Conservation (phyloP, 495 filamentous ascomycete genomes). For the Hypoxylon trugodes region DNA sequence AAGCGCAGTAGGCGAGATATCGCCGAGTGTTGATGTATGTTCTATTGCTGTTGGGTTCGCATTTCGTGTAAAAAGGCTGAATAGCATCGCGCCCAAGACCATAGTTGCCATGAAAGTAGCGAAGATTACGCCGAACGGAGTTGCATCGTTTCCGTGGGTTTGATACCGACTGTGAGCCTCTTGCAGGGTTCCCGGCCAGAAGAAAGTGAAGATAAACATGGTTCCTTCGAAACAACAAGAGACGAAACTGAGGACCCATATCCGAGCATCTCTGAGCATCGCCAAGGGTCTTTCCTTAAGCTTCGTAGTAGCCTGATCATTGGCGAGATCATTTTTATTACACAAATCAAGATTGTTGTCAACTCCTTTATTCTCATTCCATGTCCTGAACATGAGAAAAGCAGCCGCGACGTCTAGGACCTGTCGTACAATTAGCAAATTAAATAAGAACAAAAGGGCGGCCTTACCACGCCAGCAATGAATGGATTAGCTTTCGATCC, state of each 20-base stretch:
- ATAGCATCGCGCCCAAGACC: constrained; percentile 55
- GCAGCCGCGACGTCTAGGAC: constrained; percentile 39
- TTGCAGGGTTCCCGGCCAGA: constrained; percentile 55
- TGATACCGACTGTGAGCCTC: constrained; percentile 38
- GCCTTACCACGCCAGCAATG: constrained; percentile 46
- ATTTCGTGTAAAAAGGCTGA: constrained; percentile 30
- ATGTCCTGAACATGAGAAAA: constrained; percentile 47
- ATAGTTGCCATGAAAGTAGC: constrained; percentile 58
- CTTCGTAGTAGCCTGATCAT: not conserved
- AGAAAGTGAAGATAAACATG: constrained; percentile 60
- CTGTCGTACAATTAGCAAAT: constrained; percentile 5
- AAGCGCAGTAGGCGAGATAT: constrained; percentile 35
- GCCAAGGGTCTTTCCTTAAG: not conserved
- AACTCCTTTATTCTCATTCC: constrained; percentile 52
- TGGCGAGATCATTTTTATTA: not conserved
- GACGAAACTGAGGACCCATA: constrained; percentile 50
- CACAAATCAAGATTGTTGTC: not conserved
- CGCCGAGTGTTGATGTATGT: not conserved
- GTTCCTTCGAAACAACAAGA: constrained; percentile 59
- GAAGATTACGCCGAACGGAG: constrained; percentile 59
- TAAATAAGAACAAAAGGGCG: constrained; percentile 14
- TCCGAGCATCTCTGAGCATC: constrained; percentile 41
- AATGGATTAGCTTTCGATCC: constrained; percentile 58
- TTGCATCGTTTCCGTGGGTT: not conserved
- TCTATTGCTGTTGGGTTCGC: not conserved